These are phyloP conservation scores for Claviceps maximensis DNA, from an alignment of 2,329 filamentous ascomycete species.

Conservation along the genomic window DNA sequence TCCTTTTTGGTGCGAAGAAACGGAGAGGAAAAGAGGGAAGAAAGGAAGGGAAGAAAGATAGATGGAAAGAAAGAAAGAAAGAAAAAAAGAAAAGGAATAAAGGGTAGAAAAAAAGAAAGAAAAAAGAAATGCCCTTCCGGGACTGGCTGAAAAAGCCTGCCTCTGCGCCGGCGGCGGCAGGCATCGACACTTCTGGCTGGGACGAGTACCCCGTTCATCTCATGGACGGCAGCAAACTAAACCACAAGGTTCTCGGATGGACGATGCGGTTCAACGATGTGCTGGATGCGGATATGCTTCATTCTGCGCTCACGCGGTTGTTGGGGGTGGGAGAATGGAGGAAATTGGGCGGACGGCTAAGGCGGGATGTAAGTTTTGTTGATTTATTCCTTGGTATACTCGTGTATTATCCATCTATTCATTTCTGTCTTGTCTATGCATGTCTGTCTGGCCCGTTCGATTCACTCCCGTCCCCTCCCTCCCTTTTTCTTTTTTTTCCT, in stretches of 20 bases:
- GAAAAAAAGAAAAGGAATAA: too few species aligned
- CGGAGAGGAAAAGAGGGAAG: too few species aligned
- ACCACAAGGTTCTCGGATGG: constrained; percentile 2
- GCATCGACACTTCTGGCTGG: not conserved
- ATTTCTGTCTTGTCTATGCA: too few species aligned
- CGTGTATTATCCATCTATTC: too few species aligned
- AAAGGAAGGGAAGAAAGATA: too few species aligned
- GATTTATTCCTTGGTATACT: too few species aligned
- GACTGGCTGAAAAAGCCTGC: constrained; percentile 1
- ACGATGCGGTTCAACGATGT: constrained; percentile 9
- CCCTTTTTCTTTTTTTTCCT: too few species aligned
- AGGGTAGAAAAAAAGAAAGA: too few species aligned
- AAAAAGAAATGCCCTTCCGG: not conserved
- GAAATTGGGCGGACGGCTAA: constrained; percentile 29
- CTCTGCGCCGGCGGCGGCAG: not conserved
- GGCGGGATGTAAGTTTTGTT: constrained; percentile 24
- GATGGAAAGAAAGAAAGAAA: too few species aligned
- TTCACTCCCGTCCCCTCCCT: too few species aligned
- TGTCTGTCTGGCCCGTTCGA: too few species aligned
- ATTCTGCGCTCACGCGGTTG: constrained; percentile 20
- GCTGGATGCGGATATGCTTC: constrained; percentile 25
- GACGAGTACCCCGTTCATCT: constrained; percentile 1
- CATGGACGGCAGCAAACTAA: not conserved
- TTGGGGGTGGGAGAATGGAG: constrained; percentile 28
- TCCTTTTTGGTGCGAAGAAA: too few species aligned